Base-by-base conservation (phyloP, 108 stramenopile species). In the Skeletonema marinoi region DNA sequence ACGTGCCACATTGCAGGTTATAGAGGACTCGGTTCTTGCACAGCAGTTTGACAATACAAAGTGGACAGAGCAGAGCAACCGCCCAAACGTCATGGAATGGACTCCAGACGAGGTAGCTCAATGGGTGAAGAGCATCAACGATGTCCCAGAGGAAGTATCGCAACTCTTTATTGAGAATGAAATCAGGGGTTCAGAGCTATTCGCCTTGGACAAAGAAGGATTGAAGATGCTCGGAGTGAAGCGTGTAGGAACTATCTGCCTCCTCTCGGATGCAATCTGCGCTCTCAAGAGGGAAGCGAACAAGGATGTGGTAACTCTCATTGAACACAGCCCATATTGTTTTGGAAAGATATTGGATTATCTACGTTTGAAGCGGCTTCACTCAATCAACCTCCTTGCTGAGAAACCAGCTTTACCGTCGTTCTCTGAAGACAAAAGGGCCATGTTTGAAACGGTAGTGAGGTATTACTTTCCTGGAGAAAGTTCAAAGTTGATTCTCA, bases 401-500 rank as follows among this genome's bases (percentile, higher is more conserved):
- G n/a, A 32, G 14, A 14, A 64, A 6, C 63, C 29, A 4, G 13
- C 32, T 42, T 7, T 16, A 13, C 73, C 73, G 2, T 9, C 42
- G 6, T 64, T 74, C 21, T 32, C 13, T 6, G n/a, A 17, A 12
- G 16, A 61, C 4, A 35, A 73, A n/a, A 65, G 62, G 33, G 29
- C 1, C 0, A 73, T 61, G 73, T 74, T 54, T 32, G 73, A 74
- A 32, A 74, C 13, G 8, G 73, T 74, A 3, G 62, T 74, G 10
- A 64, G 46, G 46, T 62, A 74, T 50, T 65, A 51, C 42, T 74
- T 74, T n/a, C 82, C 82, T 2, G 82, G 82, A 16, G 75, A 72
- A 3, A 71, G 64, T 42, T 35, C 60, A 4, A 72, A 62, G 25
- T 19, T 19, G 13, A 42, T 72, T 19, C 30, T 72, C 10, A 9